Percentiles rank a stretch among this genome's conserved stretches.
These are phyloP conservation scores for Corymbia maculata DNA, from an alignment of 345 rosid species.

Conservation along the genomic window DNA sequence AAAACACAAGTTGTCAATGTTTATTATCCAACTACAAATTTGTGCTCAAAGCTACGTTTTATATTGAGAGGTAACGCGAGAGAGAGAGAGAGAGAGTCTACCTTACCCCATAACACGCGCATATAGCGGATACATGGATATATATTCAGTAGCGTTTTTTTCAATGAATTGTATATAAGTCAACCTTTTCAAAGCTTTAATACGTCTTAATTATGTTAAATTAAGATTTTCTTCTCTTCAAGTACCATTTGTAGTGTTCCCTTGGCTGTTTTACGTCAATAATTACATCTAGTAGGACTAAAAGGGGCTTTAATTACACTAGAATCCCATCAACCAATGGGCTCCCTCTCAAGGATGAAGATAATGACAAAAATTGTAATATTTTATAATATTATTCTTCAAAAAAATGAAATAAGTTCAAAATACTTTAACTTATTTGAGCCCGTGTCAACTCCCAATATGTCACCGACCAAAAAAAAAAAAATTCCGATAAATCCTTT, in stretches of 20 bases:
- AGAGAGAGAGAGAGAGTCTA: not conserved
- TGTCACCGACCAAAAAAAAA: no score
- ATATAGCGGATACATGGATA: not conserved
- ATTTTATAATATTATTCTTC: not conserved
- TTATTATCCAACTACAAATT: slow-evolving; percentile 12
- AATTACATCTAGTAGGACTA: not conserved
- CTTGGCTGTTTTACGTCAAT: not conserved
- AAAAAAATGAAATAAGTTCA: not conserved
- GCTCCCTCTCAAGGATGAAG: not conserved
- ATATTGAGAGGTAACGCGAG: not conserved
- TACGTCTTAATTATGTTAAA: not conserved
- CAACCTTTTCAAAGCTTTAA: not conserved
- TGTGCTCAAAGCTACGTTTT: not conserved
- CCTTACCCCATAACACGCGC: not conserved
- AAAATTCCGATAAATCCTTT: not conserved
- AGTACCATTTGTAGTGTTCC: not conserved
- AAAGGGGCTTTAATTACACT: not conserved
- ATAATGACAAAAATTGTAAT: not conserved
- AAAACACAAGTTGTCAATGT: not conserved
- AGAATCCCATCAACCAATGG: not conserved
- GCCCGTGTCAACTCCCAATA: not conserved
- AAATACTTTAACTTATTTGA: not conserved
- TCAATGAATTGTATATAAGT: not conserved
- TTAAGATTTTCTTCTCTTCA: not conserved
- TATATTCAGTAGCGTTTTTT: not conserved